Base-by-base conservation (phyloP, 805 yeast genomes). In the Kluyveromyces dobzhanskii region DNA sequence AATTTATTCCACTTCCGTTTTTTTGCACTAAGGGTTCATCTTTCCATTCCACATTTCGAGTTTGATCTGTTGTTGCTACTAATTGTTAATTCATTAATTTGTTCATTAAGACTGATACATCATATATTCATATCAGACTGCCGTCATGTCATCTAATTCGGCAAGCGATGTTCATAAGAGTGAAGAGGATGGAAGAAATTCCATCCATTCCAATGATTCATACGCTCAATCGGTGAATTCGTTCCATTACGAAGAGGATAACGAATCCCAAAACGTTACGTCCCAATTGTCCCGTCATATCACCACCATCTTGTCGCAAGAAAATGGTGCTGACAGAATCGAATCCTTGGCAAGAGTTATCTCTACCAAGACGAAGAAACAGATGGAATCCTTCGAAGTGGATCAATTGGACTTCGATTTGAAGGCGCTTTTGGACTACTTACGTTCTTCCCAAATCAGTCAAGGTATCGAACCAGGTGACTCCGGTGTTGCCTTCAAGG, bases 261-360 rank as follows among this genome's bases (percentile, higher is more conserved):
- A 45, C n/a, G 61, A 57, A 43, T 40, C 44, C 19, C 41, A 48
- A 32, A 50, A 50, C 19, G 49, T 40, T 13, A 48, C 56, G 11
- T 47, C 55, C 10, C 61, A 57, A 39, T 34, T 57, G 26, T 51
- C 59, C 2, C 54, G 57, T 40, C 61, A 57, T 36, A 38, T 60
- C 32, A 50, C 61, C 4, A 48, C 54, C 24, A 56, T 60, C 38
- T 38, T 60, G 17, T 54, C 64, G 10, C 54, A 57, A 40, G 62
- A 63, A 5, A 58, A 59, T 6, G 65, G 67, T 39, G 52, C 62
- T 4, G 58, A 58, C 30, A 66, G 64, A 48, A 56, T 73, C 40
- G 73, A 66, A 46, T 61, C 75, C n/a, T 57, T 73, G 44, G 71
- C 76, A 3, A 67, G 75, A 57, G 67, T 67, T 31, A 48, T 73